Conservation (phyloP, 306 rosid species). For the Vigna radiata region DNA sequence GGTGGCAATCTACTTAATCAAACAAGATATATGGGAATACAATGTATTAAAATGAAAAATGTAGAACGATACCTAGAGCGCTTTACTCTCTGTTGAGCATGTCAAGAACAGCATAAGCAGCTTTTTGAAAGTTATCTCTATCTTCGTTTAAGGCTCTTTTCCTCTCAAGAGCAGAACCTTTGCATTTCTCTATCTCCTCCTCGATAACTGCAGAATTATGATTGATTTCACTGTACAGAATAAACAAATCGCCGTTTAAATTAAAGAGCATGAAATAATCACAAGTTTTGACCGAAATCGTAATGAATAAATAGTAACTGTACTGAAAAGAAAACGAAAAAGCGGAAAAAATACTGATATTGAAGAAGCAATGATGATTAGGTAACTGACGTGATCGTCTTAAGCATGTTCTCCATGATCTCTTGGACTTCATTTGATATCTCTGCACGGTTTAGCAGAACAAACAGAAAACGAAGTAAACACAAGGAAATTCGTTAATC, state of each 20-base stretch:
- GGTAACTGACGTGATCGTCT: constrained; percentile 63
- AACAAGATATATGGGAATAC: constrained; percentile 11
- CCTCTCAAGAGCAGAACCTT: constrained; percentile 64
- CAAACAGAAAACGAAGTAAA: constrained; percentile 25
- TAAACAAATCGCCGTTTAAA: constrained; percentile 1
- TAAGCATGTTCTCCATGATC: constrained; percentile 81
- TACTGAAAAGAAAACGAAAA: too few species aligned
- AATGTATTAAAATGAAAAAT: constrained; percentile 8
- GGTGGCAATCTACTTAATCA: constrained; percentile 10
- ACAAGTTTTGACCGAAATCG: too few species aligned
- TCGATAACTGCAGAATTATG: constrained; percentile 63
- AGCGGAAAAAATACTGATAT: too few species aligned
- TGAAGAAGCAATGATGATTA: too few species aligned
- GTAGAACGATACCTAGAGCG: constrained; percentile 42
- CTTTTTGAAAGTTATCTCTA: constrained; percentile 76
- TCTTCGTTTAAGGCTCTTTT: constrained; percentile 72
- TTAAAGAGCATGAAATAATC: constrained; percentile 2
- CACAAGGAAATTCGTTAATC: not conserved
- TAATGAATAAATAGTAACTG: too few species aligned
- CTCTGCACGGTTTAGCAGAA: constrained; percentile 52
- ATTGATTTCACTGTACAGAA: constrained; percentile 66
- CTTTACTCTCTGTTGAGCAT: constrained; percentile 62
- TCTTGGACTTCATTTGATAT: constrained; percentile 68
- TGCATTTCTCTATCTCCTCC: constrained; percentile 76
- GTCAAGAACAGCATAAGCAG: constrained; percentile 76